Percentiles rank a stretch among this genome's conserved stretches.
Conservation (phyloP, 1,139 yeast genomes). For the Magnusiomyces suaveolens region DNA sequence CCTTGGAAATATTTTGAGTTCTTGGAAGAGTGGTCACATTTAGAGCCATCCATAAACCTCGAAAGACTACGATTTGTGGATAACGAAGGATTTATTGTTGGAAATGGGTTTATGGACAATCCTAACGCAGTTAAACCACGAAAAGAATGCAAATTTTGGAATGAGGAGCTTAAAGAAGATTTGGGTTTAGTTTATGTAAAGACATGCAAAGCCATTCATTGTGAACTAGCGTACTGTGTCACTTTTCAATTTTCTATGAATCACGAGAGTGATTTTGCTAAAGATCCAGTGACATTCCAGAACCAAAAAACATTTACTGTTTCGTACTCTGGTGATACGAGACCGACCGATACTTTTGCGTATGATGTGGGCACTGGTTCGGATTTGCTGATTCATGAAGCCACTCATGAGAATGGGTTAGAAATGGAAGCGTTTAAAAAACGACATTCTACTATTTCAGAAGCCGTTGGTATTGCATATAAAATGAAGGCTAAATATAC, state of each 20-base stretch:
- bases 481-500: slow-evolving; percentile 65
- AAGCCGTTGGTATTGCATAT: slow-evolving; percentile 64
- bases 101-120: slow-evolving; percentile 20
- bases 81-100: slow-evolving; percentile 51
- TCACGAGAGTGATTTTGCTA: neutral
- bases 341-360: slow-evolving; percentile 63
- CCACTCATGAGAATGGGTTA: slow-evolving; percentile 63
- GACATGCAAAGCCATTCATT: slow-evolving; percentile 75
- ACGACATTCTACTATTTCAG: slow-evolving; percentile 82
- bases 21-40: slow-evolving; percentile 56
- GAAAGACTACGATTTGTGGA: slow-evolving; percentile 47
- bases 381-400: slow-evolving; percentile 82
- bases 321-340: slow-evolving; percentile 90
- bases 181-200: slow-evolving; percentile 28
- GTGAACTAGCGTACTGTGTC: slow-evolving; percentile 73
- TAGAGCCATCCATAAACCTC: slow-evolving; percentile 43
- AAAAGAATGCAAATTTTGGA: neutral
- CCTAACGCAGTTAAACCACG: neutral
- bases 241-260: slow-evolving; percentile 40
- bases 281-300: neutral
- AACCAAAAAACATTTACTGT: slow-evolving; percentile 43
- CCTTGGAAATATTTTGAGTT: slow-evolving; percentile 73
- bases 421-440: slow-evolving; percentile 74
- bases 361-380: slow-evolving; percentile 53
- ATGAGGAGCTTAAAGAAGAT: slow-evolving; percentile 7